A percentile compares a stretch with the other conserved stretches of the same genome.
phyloP scores from a whole-genome alignment of 1,139 yeast genomes.

The Pneumocystis murina region DNA sequence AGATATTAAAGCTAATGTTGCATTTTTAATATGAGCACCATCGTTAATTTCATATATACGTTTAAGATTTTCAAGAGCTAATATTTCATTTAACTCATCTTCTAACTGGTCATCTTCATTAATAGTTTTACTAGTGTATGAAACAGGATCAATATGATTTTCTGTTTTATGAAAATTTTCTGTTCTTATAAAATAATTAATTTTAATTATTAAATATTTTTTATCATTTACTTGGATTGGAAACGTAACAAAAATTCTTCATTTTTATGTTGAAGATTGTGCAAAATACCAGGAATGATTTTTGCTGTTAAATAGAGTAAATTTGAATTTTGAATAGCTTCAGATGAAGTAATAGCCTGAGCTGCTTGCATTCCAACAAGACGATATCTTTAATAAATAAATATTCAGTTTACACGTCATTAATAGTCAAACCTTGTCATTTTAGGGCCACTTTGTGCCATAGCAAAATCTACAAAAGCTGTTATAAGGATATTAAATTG shows the following conservation, averaged over 20 bases:
- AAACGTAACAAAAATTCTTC: background rate
- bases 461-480: conserved; percentile 16
- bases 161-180: conserved; percentile 3
- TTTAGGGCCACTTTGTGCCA: background rate
- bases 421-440: conserved; percentile 5
- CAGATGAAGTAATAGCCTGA: conserved; percentile 2
- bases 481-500: conserved; percentile 31
- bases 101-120: conserved; percentile 6
- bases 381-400: background rate
- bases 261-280: background rate
- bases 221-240: background rate
- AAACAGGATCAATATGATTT: background rate
- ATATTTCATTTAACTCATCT: conserved; percentile 13
- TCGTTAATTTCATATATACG: conserved; percentile 28
- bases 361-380: conserved; percentile 2
- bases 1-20: conserved; percentile 25
- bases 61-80: conserved; percentile 22
- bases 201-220: background rate
- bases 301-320: conserved; percentile 2
- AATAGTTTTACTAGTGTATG: conserved; percentile 3
- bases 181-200: background rate
- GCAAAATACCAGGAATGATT: background rate
- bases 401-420: conserved; percentile 1
- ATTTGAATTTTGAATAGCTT: background rate
- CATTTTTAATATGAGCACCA: conserved; percentile 23